These are phyloP conservation scores for Daldinia decipiens DNA, from an alignment of 495 filamentous ascomycete species.

Conservation along the genomic window DNA sequence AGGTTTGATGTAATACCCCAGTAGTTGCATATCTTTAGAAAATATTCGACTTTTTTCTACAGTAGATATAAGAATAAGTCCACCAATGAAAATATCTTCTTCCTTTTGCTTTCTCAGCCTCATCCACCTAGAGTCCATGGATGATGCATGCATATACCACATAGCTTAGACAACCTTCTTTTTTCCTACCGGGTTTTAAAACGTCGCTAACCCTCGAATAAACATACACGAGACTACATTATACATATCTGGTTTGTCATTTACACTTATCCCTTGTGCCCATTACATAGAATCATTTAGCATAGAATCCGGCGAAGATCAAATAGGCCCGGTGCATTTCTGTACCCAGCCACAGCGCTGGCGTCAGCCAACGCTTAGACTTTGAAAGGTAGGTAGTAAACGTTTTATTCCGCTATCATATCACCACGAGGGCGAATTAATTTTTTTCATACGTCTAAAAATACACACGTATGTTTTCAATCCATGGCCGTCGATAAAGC, in stretches of 20 bases:
- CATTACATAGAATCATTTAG: neutral
- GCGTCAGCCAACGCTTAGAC: slow-evolving; percentile 43
- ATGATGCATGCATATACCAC: slow-evolving; percentile 34
- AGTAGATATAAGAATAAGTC: neutral
- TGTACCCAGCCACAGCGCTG: slow-evolving; percentile 29
- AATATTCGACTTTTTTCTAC: neutral
- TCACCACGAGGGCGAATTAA: neutral
- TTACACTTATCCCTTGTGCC: slow-evolving; percentile 3
- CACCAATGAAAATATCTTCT: slow-evolving; percentile 27
- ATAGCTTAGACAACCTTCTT: slow-evolving; percentile 13
- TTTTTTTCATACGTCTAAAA: slow-evolving; percentile 9
- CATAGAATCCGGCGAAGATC: slow-evolving; percentile 3
- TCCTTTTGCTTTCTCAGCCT: slow-evolving; percentile 32
- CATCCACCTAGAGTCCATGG: neutral
- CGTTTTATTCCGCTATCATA: slow-evolving; percentile 10
- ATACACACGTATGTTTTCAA: slow-evolving; percentile 10
- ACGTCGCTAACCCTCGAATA: slow-evolving; percentile 5
- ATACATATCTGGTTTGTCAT: slow-evolving; percentile 12
- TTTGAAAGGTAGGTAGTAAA: too few relatives aligned
- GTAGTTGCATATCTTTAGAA: neutral
- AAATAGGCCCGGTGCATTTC: slow-evolving; percentile 30
- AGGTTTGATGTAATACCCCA: neutral
- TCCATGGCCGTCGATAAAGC: neutral
- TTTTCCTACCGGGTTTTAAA: neutral
- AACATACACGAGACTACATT: neutral